Percentiles rank a stretch among this genome's conserved stretches.
phyloP scores from a whole-genome alignment of 306 rosid genomes.

The Cajanus cajan region DNA sequence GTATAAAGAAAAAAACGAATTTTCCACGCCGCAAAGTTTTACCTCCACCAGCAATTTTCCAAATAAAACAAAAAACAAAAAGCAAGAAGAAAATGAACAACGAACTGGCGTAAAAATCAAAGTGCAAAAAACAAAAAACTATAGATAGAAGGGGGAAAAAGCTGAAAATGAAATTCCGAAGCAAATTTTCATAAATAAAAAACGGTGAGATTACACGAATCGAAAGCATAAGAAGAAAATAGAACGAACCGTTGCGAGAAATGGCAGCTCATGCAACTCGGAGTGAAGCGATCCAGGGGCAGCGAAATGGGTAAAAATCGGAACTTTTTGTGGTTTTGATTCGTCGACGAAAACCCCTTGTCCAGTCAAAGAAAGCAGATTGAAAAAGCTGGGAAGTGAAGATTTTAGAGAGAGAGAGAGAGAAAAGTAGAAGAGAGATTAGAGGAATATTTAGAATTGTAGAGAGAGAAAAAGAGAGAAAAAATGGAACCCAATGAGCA shows the following conservation, averaged over 20 bases:
- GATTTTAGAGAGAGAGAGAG: constrained; percentile 45
- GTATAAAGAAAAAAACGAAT: background rate
- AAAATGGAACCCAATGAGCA: constrained; percentile 59
- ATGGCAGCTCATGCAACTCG: constrained; percentile 53
- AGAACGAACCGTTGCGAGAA: constrained; percentile 32
- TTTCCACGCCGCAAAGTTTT: background rate
- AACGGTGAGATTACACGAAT: constrained; percentile 5
- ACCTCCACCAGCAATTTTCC: constrained; percentile 1
- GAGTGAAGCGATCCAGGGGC: constrained; percentile 25
- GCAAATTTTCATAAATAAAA: constrained; percentile 26
- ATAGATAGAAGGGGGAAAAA: background rate
- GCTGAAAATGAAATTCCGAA: background rate
- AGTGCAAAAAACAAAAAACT: background rate
- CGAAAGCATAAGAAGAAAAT: background rate
- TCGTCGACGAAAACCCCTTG: constrained; percentile 36
- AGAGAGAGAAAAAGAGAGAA: constrained; percentile 37
- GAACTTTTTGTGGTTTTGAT: constrained; percentile 46
- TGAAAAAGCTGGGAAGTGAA: constrained; percentile 45
- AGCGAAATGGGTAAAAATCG: constrained; percentile 36
- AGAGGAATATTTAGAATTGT: constrained; percentile 33
- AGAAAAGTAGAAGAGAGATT: background rate
- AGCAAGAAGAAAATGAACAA: constrained; percentile 20
- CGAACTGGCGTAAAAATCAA: constrained; percentile 4
- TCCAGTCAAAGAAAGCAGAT: constrained; percentile 80
- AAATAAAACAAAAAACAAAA: background rate